These are phyloP conservation scores for Cyclotella distinguenda DNA, from an alignment of 108 stramenopile species.

Conservation along the genomic window DNA sequence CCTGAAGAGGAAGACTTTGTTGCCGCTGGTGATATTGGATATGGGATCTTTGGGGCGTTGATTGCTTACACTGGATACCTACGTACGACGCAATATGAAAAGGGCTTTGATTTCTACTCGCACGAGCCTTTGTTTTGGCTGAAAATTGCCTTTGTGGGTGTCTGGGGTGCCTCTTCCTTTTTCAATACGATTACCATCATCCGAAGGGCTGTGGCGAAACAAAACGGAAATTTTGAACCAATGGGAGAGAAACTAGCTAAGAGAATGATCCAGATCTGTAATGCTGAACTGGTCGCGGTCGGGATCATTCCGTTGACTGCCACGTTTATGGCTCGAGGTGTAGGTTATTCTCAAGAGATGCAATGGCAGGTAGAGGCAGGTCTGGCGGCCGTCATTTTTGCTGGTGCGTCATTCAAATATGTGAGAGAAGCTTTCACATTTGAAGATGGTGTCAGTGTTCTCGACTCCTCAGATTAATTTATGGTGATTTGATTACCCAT, in stretches of 20 bases:
- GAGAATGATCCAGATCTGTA: conserved; percentile 49
- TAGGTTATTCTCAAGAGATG: conserved; percentile 35
- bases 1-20: conserved; percentile 60
- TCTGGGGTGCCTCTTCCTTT: conserved; percentile 55
- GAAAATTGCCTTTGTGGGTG: conserved; percentile 65
- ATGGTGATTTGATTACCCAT: no score
- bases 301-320: conserved; percentile 49
- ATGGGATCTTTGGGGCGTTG: conserved; percentile 51
- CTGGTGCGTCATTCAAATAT: conserved; percentile 67
- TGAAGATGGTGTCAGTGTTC: conserved; percentile 42
- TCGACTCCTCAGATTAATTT: conserved; percentile 9
- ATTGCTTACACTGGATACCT: conserved; percentile 62
- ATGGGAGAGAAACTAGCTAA: conserved; percentile 44
- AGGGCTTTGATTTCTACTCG: conserved; percentile 74
- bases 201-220: conserved; percentile 46
- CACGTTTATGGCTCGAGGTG: conserved; percentile 52
- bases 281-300: conserved; percentile 46
- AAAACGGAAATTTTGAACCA: conserved; percentile 29
- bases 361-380: conserved; percentile 57
- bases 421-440: conserved; percentile 72
- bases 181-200: conserved; percentile 64
- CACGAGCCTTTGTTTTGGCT: conserved; percentile 87
- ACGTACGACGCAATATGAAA: conserved; percentile 60
- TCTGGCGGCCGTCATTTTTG: conserved; percentile 46
- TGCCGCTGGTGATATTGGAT: conserved; percentile 55